phyloP scores from a whole-genome alignment of 1,284 basidiomycete genomes.

The Volvariella volvacea region DNA sequence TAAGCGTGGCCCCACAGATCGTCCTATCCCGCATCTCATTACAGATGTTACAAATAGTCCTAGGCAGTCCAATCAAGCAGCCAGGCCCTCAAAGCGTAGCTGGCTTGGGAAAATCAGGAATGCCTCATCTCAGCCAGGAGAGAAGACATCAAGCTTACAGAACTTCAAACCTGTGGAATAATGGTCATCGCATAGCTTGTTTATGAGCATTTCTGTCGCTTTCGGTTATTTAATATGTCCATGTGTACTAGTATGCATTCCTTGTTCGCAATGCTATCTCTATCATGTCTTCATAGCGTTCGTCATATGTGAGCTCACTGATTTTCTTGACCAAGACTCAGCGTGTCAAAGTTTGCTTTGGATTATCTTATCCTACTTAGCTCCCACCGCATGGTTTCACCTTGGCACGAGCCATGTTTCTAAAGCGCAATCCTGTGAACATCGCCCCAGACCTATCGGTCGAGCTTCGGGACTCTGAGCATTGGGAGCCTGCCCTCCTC shows the following conservation, averaged over 20 bases:
- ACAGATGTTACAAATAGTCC: constrained; percentile 67
- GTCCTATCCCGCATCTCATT: constrained; percentile 33
- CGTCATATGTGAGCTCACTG: no score
- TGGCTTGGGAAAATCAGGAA: constrained; percentile 63
- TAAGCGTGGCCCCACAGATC: constrained; percentile 23
- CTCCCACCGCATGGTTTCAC: no score
- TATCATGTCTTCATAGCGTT: background rate
- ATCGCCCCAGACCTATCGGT: constrained; percentile 45
- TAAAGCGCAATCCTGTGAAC: constrained; percentile 23
- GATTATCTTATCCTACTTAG: no score
- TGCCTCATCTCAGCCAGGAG: constrained; percentile 25
- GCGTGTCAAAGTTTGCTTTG: no score
- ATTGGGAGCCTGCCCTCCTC: constrained; percentile 49
- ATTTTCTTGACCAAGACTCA: no score
- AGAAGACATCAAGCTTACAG: constrained; percentile 9
- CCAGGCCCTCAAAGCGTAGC: constrained; percentile 41
- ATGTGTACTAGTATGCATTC: background rate
- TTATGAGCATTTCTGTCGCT: constrained; percentile 4
- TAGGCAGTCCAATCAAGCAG: constrained; percentile 23
- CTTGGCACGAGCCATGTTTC: constrained; percentile 26
- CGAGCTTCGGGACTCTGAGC: constrained; percentile 46
- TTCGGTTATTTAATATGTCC: background rate
- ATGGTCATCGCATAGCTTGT: background rate
- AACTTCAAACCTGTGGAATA: background rate
- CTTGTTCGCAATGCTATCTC: background rate